Conservation (phyloP, 371 early-diverging fungal species). For the Actinomucor elegans region DNA sequence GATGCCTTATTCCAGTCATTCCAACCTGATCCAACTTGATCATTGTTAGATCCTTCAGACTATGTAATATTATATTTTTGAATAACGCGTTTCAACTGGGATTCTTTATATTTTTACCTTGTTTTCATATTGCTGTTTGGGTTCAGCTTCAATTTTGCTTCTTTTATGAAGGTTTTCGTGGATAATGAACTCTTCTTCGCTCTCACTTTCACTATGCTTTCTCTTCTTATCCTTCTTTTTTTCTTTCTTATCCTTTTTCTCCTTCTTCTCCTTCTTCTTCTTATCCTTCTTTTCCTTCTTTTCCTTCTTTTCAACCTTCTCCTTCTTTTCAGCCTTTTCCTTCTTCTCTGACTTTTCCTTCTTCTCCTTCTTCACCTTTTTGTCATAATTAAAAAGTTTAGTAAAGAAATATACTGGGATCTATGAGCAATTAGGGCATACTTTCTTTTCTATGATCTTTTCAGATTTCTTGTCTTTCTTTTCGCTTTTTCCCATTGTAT, state of each 20-base stretch:
- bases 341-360: neutral
- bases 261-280: conserved; percentile 2
- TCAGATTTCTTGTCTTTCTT: conserved; percentile 11
- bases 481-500: conserved; percentile 11
- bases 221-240: conserved; percentile 16
- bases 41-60: no score
- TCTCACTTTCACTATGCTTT: conserved; percentile 20
- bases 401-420: no score
- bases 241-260: conserved; percentile 9
- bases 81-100: no score
- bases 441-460: neutral
- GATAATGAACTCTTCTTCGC: conserved; percentile 15
- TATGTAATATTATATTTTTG: no score
- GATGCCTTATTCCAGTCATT: conserved; percentile 53
- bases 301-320: conserved; percentile 10
- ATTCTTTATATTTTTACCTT: no score
- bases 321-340: neutral
- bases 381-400: neutral
- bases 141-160: neutral
- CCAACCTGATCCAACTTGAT: conserved; percentile 32
- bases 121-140: no score
- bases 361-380: conserved; percentile 13
- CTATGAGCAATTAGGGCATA: no score
- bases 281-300: conserved; percentile 2
- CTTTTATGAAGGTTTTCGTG: conserved; percentile 8